A percentile compares a stretch with the other conserved stretches of the same genome.
Conservation (phyloP, 192 early-diverging fungal species). For the Phlyctochytrium bullatum region DNA sequence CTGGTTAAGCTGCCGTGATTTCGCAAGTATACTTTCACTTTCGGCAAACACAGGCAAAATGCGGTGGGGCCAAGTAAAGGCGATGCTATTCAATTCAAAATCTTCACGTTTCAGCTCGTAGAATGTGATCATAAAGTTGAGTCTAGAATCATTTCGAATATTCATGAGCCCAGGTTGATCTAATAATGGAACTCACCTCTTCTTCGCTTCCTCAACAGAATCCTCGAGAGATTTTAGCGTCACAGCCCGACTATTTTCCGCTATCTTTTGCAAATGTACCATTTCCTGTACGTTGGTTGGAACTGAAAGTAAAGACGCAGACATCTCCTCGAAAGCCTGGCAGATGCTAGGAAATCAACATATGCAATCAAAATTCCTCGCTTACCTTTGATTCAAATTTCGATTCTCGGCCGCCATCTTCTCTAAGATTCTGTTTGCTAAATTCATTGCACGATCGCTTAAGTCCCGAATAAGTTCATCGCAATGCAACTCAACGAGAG, state of each 20-base stretch:
- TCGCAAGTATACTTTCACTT: slow-evolving; percentile 43
- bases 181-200: slow-evolving; percentile 28
- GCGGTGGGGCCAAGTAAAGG: slow-evolving; percentile 58
- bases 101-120: slow-evolving; percentile 56
- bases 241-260: slow-evolving; percentile 42
- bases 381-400: slow-evolving; percentile 24
- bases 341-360: slow-evolving; percentile 23
- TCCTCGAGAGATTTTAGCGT: slow-evolving; percentile 51
- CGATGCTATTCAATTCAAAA: slow-evolving; percentile 53
- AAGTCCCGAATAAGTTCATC: slow-evolving; percentile 49
- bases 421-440: slow-evolving; percentile 48
- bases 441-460: slow-evolving; percentile 41
- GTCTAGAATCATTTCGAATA: slow-evolving; percentile 29
- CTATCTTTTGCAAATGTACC: slow-evolving; percentile 55
- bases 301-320: slow-evolving; percentile 35
- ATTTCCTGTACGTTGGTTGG: slow-evolving; percentile 61
- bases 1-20: slow-evolving; percentile 46
- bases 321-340: slow-evolving; percentile 46
- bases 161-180: no score
- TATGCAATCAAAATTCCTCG: slow-evolving; percentile 10
- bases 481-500: slow-evolving; percentile 53
- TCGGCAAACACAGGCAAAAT: slow-evolving; percentile 52
- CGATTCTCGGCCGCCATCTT: slow-evolving; percentile 41
- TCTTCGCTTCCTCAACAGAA: slow-evolving; percentile 55
- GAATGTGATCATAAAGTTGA: slow-evolving; percentile 61